phyloP scores from a whole-genome alignment of 257 asterid genomes.

The Solanum verrucosum region DNA sequence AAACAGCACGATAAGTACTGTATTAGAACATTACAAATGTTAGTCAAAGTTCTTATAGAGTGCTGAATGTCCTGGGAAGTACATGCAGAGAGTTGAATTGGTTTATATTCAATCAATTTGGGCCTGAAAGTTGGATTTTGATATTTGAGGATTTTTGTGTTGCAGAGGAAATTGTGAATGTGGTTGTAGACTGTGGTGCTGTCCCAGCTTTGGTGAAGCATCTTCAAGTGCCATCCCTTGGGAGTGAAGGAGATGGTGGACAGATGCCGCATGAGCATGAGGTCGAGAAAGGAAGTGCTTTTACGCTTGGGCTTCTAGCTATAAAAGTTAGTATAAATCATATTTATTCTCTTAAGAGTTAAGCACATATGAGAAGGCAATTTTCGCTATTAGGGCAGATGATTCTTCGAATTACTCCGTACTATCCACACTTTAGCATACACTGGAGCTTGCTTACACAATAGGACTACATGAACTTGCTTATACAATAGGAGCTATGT shows the following conservation, averaged over 20 bases:
- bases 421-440: not conserved
- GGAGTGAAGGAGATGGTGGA: constrained; percentile 41
- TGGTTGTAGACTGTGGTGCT: constrained; percentile 86
- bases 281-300: constrained; percentile 98
- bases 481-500: not conserved
- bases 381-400: not conserved
- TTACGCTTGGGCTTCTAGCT: constrained; percentile 94
- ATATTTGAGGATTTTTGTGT: constrained; percentile 17
- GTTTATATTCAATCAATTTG: not conserved
- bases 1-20: not conserved
- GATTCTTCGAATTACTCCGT: not conserved
- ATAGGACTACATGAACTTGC: not conserved
- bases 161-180: constrained; percentile 86
- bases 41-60: not conserved
- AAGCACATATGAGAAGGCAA: not conserved
- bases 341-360: not conserved
- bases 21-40: not conserved
- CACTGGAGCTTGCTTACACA: not conserved
- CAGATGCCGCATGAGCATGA: constrained; percentile 64
- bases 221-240: constrained; percentile 49
- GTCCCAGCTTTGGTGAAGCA: constrained; percentile 82
- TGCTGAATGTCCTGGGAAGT: not conserved
- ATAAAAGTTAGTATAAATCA: constrained; percentile 50
- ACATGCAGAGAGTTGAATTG: not conserved
- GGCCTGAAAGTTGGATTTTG: constrained; percentile 7